Base-by-base conservation (phyloP, 352 stramenopile genomes). In the Pythium inflatum region DNA sequence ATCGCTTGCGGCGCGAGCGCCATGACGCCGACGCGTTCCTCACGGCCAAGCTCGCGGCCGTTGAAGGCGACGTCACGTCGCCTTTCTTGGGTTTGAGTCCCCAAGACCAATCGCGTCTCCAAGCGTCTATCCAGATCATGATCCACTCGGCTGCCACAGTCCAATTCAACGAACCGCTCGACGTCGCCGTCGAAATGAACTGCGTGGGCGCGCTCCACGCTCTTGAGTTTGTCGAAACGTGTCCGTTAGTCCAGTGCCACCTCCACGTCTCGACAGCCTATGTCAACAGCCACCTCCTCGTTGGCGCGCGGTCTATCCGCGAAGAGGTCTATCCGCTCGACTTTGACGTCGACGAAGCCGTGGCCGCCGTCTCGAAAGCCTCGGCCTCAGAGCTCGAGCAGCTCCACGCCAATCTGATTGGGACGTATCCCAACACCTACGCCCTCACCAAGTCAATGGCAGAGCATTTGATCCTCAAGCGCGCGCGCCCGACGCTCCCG, bases 401-500 rank as follows among this genome's bases (percentile, higher is more conserved):
- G 8, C 63, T 97, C 30, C 75, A 79, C 34, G 78, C 91, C 18
- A 91, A 94, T 51, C 73, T 96, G 31, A 94, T 95, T 66, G 87
- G 89, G 28, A 92, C 88, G 27, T 97, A 94, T 76, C 87, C 88
- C 8, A 97, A 97, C 73, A 97, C 89, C 46, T 97, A 96, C 73
- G 88, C 87, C 24, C 81, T 97, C 0, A 97, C 88, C 68, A 95
- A 97, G 74, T 92, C 87, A 18, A 95, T 96, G 82, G 87, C 88
- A 43, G 89, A 96, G 74, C 82, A 93, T 36, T 58, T 96, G 30
- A 51, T 94, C 28, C 69, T 85, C 46, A 73, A 83, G 65, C 74
- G 86, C 53, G 62, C 85, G 11, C 63, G 66, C 1, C 68, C 77
- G 6, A 58, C 36, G 3, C 78, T 94, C 11, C 87, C 88, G 22